A percentile compares a stretch with the other conserved stretches of the same genome.
These are phyloP conservation scores for Cystobasidiopsis lactophilus DNA, from an alignment of 768 basidiomycete species.

Conservation along the genomic window DNA sequence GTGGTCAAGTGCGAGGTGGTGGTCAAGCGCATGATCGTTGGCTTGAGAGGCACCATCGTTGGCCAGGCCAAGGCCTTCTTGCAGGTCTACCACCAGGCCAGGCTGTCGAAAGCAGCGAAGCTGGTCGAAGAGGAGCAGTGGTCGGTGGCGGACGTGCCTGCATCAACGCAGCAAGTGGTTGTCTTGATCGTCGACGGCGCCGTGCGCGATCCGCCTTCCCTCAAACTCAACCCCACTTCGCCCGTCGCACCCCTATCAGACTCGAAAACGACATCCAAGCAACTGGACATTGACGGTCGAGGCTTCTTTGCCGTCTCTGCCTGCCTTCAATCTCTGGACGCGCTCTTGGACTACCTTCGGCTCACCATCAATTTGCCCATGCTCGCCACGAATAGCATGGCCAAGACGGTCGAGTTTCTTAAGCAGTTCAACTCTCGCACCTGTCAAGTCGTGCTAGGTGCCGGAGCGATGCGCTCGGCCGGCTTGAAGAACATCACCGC, in stretches of 20 bases:
- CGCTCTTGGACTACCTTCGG: slow-evolving; percentile 65
- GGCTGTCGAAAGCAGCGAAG: slow-evolving; percentile 59
- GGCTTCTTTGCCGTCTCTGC: slow-evolving; percentile 69
- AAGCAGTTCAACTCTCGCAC: slow-evolving; percentile 96
- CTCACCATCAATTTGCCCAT: slow-evolving; percentile 69
- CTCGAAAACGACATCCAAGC: slow-evolving; percentile 35
- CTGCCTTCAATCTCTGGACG: slow-evolving; percentile 42
- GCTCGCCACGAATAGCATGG: slow-evolving; percentile 88
- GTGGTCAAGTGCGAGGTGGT: slow-evolving; percentile 70
- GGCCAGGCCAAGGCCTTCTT: slow-evolving; percentile 79
- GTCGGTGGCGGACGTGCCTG: slow-evolving; percentile 54
- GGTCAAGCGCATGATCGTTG: slow-evolving; percentile 76
- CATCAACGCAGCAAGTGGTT: slow-evolving; percentile 43
- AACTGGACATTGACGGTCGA: slow-evolving; percentile 45
- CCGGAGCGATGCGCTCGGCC: slow-evolving; percentile 96
- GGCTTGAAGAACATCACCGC: slow-evolving; percentile 96
- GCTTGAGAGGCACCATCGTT: slow-evolving; percentile 62
- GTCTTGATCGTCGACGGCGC: slow-evolving; percentile 59
- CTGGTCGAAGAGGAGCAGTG: slow-evolving; percentile 91
- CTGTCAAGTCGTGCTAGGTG: slow-evolving; percentile 92
- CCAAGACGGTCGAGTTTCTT: slow-evolving; percentile 75
- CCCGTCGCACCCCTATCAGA: not conserved
- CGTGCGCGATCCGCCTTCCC: slow-evolving; percentile 42
- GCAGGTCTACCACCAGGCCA: slow-evolving; percentile 57
- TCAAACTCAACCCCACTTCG: slow-evolving; percentile 27